Conservation (phyloP, 2,329 filamentous ascomycete species). For the Ceratocystiopsis sp. region DNA sequence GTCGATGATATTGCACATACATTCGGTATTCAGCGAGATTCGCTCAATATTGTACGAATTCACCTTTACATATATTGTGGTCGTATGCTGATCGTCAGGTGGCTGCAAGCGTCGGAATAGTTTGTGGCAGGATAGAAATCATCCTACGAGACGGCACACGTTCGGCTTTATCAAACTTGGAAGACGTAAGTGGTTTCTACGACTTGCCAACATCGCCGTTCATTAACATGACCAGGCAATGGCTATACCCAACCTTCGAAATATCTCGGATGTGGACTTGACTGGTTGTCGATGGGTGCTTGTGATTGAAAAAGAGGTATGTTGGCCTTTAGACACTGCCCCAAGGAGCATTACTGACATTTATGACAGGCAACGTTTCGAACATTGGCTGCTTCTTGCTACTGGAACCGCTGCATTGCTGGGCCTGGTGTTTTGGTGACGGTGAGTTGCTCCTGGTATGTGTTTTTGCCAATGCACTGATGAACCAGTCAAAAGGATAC, state of each 20-base stretch:
- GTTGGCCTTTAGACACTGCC: no score
- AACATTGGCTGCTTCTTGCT: slow-evolving; percentile 39
- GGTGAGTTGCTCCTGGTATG: slow-evolving; percentile 19
- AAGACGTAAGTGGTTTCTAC: slow-evolving; percentile 1
- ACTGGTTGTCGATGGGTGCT: slow-evolving; percentile 43
- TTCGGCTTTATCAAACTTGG: not conserved
- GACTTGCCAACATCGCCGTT: no score
- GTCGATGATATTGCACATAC: slow-evolving; percentile 61
- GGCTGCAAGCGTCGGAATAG: slow-evolving; percentile 56
- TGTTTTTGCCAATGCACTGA: not conserved
- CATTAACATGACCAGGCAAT: no score
- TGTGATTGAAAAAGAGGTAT: slow-evolving; percentile 63
- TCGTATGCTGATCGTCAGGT: slow-evolving; percentile 26
- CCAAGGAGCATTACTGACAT: no score
- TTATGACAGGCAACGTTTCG: slow-evolving; percentile 51
- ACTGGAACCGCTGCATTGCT: slow-evolving; percentile 30
- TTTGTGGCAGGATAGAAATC: slow-evolving; percentile 17
- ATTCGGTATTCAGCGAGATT: slow-evolving; percentile 43
- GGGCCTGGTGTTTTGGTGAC: slow-evolving; percentile 52
- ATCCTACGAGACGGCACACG: slow-evolving; percentile 9
- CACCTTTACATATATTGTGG: no score
- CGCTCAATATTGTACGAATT: slow-evolving; percentile 47
- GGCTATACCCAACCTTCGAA: slow-evolving; percentile 33
- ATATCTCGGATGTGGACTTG: slow-evolving; percentile 33
- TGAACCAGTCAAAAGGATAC: slow-evolving; percentile 53